Conservation (phyloP, 2,329 filamentous ascomycete genomes). For the Drechslera avenae region DNA sequence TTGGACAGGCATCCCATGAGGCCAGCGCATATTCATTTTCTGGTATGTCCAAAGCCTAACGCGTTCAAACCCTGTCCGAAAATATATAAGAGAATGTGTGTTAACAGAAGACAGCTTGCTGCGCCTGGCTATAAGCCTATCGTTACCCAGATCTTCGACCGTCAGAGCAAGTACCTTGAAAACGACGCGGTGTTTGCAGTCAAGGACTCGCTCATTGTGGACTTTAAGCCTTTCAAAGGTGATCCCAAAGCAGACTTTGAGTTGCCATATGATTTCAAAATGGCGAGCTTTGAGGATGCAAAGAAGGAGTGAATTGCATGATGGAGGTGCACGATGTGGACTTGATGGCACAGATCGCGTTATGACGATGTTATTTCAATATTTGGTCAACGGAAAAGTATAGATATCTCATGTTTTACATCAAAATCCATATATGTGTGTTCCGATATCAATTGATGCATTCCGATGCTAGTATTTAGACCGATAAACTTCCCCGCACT, state of each 20-base stretch:
- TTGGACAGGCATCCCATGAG: constrained; percentile 66
- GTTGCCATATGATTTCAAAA: constrained; percentile 58
- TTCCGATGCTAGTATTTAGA: constrained; percentile 8
- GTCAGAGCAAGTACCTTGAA: constrained; percentile 65
- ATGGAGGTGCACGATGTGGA: neutral
- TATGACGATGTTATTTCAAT: no score
- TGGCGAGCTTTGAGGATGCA: constrained; percentile 46
- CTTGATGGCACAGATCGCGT: neutral
- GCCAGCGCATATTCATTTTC: constrained; percentile 68
- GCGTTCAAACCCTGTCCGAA: neutral
- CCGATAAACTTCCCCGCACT: constrained; percentile 12
- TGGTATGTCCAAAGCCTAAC: constrained; percentile 49
- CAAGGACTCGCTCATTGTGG: constrained; percentile 63
- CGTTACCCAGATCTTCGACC: constrained; percentile 79
- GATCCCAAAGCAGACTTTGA: constrained; percentile 60
- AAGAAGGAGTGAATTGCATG: constrained; percentile 35
- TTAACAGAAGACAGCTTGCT: constrained; percentile 50
- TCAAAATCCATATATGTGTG: neutral
- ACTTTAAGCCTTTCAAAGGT: constrained; percentile 59
- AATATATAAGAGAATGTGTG: neutral
- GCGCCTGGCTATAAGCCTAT: constrained; percentile 68
- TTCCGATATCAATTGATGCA: constrained; percentile 5
- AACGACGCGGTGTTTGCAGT: constrained; percentile 65
- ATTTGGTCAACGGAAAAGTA: no score
- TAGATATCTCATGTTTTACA: neutral